Conservation (phyloP, 2,329 filamentous ascomycete genomes). For the Neonectria hederae region DNA sequence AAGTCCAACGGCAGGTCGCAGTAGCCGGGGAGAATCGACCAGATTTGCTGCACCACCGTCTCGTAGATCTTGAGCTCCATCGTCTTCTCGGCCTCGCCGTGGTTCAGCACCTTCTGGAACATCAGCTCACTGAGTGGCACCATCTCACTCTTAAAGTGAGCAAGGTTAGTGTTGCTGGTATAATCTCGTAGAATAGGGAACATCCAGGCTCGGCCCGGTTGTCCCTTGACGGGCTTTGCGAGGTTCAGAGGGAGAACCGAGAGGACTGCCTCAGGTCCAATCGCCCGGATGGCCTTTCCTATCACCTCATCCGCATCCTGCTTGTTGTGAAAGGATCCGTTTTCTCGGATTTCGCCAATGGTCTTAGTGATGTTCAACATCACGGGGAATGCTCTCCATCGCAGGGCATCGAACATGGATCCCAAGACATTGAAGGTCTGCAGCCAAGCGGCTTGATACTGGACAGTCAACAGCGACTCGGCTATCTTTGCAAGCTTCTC, state of each 20-base stretch:
- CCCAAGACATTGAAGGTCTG: slow-evolving; percentile 91
- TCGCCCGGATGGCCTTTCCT: slow-evolving; percentile 85
- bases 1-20: slow-evolving; percentile 91
- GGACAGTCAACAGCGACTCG: slow-evolving; percentile 81
- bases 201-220: slow-evolving; percentile 92
- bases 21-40: slow-evolving; percentile 93
- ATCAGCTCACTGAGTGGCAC: slow-evolving; percentile 89
- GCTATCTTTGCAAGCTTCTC: slow-evolving; percentile 81
- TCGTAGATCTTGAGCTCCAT: slow-evolving; percentile 99
- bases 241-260: slow-evolving; percentile 88
- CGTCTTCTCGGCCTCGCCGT: slow-evolving; percentile 84
- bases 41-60: slow-evolving; percentile 93
- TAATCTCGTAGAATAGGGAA: slow-evolving; percentile 90
- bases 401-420: slow-evolving; percentile 85
- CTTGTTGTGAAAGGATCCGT: slow-evolving; percentile 90
- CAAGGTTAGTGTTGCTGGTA: slow-evolving; percentile 86
- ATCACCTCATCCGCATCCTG: slow-evolving; percentile 94
- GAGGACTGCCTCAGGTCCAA: slow-evolving; percentile 88
- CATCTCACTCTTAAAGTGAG: slow-evolving; percentile 86
- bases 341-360: slow-evolving; percentile 87
- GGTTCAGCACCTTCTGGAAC: slow-evolving; percentile 88
- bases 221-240: slow-evolving; percentile 75
- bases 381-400: slow-evolving; percentile 85
- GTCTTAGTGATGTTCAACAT: slow-evolving; percentile 78
- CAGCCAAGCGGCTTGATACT: slow-evolving; percentile 93